These are phyloP conservation scores for Panellus pusillus DNA, from an alignment of 768 basidiomycete genomes.

Conservation along the genomic window DNA sequence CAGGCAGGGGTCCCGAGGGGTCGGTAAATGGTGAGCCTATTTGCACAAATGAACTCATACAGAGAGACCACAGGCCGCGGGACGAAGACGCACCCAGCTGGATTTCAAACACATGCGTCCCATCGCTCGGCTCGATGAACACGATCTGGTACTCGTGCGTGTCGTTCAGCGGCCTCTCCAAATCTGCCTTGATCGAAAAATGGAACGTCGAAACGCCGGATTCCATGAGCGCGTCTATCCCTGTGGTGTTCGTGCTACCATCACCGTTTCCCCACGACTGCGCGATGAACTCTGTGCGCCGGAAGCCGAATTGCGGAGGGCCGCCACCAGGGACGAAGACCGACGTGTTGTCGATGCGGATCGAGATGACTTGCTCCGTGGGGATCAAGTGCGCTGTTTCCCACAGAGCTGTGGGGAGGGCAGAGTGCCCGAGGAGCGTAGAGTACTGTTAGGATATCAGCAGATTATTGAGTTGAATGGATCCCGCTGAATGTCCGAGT, in stretches of 20 bases:
- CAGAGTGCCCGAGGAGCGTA: constrained; percentile 37
- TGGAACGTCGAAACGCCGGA: constrained; percentile 48
- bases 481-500: not conserved
- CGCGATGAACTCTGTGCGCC: constrained; percentile 60
- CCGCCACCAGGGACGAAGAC: constrained; percentile 54
- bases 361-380: constrained; percentile 50
- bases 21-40: constrained; percentile 59
- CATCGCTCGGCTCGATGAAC: constrained; percentile 62
- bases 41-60: not conserved
- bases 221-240: constrained; percentile 42
- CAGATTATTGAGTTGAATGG: not conserved
- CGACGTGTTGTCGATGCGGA: constrained; percentile 58
- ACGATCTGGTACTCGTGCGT: constrained; percentile 64
- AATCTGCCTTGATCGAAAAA: constrained; percentile 46
- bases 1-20: constrained; percentile 45
- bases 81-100: constrained; percentile 46
- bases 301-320: constrained; percentile 53
- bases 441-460: constrained; percentile 38
- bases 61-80: not conserved
- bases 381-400: constrained; percentile 35
- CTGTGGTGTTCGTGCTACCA: constrained; percentile 22
- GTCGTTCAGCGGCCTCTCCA: constrained; percentile 46
- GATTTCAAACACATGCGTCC: constrained; percentile 58
- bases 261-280: constrained; percentile 35
- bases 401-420: constrained; percentile 48